Base-by-base conservation (phyloP, 495 filamentous ascomycete genomes). In the Aspergillus hancockii region DNA sequence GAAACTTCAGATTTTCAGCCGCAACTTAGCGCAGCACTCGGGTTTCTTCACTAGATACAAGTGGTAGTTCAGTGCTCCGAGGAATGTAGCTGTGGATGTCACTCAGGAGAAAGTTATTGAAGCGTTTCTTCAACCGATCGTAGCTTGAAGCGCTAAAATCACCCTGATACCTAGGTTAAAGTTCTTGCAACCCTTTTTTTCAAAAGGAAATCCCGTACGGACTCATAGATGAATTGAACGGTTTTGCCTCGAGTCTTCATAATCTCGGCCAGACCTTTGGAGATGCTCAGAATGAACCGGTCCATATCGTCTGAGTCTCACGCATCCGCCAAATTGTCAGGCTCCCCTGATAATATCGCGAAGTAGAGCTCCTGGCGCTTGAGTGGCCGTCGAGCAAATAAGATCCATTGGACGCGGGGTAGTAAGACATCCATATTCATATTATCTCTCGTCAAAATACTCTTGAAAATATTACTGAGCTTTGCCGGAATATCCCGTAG, bases 171-270 rank as follows among this genome's bases (percentile, higher is more conserved):
- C 71, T 67, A 14, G 68, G 65, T 73, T 67, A 78, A 6, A 81
- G 6, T 19, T 67, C 56, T 14, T 61, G 34, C 0, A 81, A 46
- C 0, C 80, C 78, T 63, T 22, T 76, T 69, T 57, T 75, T 72
- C 7, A 79, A 13, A 8, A 81, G 66, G 25, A 73, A 79, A 51
- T 79, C 75, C 12, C 69, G 65, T 4, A 80, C 78, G 0, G 77
- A 79, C 63, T 81, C 76, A 57, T 82, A 77, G 45, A 82, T 81
- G 58, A 82, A 82, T 59, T 82, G 77, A 34, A 79, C 71, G 2
- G 49, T 67, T 34, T 59, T 54, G 2, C 19, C 31, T 0, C 58
- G 51, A 0, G 72, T 65, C 36, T 58, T 66, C 0, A 71, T 72
- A 3, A 65, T 66, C 51, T 81, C 75, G 1, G 72, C 76, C 19